These are phyloP conservation scores for Acer saccharum DNA, from an alignment of 345 rosid genomes.

Conservation along the genomic window DNA sequence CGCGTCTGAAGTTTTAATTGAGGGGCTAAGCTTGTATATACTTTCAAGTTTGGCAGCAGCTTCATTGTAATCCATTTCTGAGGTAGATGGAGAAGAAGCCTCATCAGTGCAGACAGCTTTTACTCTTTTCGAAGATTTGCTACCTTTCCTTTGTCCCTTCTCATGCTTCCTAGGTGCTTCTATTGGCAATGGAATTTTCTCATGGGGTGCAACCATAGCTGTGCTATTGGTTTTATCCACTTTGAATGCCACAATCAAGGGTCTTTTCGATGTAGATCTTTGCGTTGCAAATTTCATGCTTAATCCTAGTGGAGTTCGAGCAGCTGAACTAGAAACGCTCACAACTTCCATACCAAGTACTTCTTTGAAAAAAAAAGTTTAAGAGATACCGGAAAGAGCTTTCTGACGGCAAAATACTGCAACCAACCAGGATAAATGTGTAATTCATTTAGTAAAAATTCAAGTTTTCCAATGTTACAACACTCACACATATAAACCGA, in stretches of 20 bases:
- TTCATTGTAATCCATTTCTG: slow-evolving; percentile 78
- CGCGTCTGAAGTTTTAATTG: slow-evolving; percentile 34
- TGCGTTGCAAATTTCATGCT: slow-evolving; percentile 41
- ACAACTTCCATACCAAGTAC: slow-evolving; percentile 82
- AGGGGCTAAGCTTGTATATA: slow-evolving; percentile 77
- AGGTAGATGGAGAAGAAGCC: slow-evolving; percentile 38
- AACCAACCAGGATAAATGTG: slow-evolving; percentile 14
- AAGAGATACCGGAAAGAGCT: background rate
- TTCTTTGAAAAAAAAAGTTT: background rate
- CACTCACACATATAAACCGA: background rate
- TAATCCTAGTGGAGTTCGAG: slow-evolving; percentile 66
- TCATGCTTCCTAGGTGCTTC: slow-evolving; percentile 44
- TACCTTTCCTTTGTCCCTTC: slow-evolving; percentile 47
- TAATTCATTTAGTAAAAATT: slow-evolving; percentile 15
- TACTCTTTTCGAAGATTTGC: slow-evolving; percentile 33
- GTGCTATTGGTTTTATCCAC: slow-evolving; percentile 52
- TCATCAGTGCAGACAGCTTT: slow-evolving; percentile 34
- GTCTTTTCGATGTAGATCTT: slow-evolving; percentile 43
- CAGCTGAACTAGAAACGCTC: slow-evolving; percentile 78
- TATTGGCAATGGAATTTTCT: slow-evolving; percentile 47
- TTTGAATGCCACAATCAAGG: slow-evolving; percentile 71
- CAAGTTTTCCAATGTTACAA: slow-evolving; percentile 8
- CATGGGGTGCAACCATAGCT: slow-evolving; percentile 47
- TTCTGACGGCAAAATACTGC: slow-evolving; percentile 27
- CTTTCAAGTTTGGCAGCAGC: slow-evolving; percentile 90